Base-by-base conservation (phyloP, 169 alveolate species). In the Ophryocystis elektroscirrha region DNA sequence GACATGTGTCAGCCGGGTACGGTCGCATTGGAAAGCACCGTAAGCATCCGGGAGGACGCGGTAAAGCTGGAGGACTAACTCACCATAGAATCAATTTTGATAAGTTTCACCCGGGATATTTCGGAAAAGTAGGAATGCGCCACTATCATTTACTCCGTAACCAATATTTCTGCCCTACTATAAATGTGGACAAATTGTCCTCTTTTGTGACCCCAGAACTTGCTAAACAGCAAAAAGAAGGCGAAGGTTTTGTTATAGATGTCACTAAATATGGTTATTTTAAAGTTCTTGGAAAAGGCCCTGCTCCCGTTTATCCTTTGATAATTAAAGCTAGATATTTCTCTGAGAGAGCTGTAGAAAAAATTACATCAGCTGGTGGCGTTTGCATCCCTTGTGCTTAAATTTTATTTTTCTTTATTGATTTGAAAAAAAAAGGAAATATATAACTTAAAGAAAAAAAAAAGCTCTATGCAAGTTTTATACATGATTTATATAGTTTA, bases 1-100 rank as follows among this genome's bases (percentile, higher is more conserved):
- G 98, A 53, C 96, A 90, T 71, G 96, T 90, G 51, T 84, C 96
- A 25, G 83, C 78, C 38, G 98, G 98, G 42, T 93, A 90, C 71
- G 98, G 98, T 47, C 89, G 98, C 75, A 85, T 92, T 45, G 98
- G 98, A 39, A 92, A 90, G 64, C 98, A 90, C 81, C 84, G 97
- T 60, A 91, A 89, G 78, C 97, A 89, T 72, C 97, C 97, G 23
- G 96, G 96, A 52, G 98, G 98, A 60, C 84, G 97, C 61, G 98
- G 98, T 69, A 78, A 78, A 56, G 96, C 97, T 49, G 98, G 98
- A 53, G 96, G 96, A 54, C 50, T 65, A 78, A 88, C 78, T 66
- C 97, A 91, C 71, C 90, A 83, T 68, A 73, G 97, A 66, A 88
- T 79, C 48, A 74, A 76, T 67, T 80, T 87, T 59, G 89, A 85